Base-by-base conservation (phyloP, 768 basidiomycete genomes). In the Cystobasidium tubakii region DNA sequence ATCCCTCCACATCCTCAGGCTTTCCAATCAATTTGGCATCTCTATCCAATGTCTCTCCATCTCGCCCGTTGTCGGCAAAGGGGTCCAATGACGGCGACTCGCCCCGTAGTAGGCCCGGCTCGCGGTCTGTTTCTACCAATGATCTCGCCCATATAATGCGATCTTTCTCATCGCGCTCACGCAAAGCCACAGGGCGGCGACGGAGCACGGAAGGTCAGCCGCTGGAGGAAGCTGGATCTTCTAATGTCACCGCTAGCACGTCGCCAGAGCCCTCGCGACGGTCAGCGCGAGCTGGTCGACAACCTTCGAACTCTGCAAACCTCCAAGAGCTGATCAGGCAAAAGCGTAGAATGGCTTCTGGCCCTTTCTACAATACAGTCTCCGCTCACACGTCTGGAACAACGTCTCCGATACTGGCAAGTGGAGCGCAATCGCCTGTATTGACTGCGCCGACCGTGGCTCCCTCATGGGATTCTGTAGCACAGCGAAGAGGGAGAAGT, bases 281-380 rank as follows among this genome's bases (percentile, higher is more conserved):
- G 54, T 60, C 54, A 17, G 6, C 25, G 1, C 6, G 53, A n/a
- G 27, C 29, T 15, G 42, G 39, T 6, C 57, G 57, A 21, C 57
- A 60, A 6, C 36, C 50, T 13, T 21, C 43, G 21, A 21, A 21
- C 10, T 65, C 69, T 53, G 55, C 69, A 25, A 66, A 72, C 2
- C 66, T 78, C 69, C 74, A 73, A 1, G 73, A 77, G 50, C 65
- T 79, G 54, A 72, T 76, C 62, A 67, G 77, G 53, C 73, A 76
- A 36, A 75, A 76, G 19, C 74, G 77, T 0, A 70, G 77, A 0
- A 76, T 77, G 53, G 74, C 75, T 7, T 75, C 72, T 34, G 76
- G 76, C 29, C 77, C 77, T 15, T 73, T 76, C 65, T 62, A 75
- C 29, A 43, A 76, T 39, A 44, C 72, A 36, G 76, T 74, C 12